phyloP scores from a whole-genome alignment of 1,284 basidiomycete genomes.

The Ceratobasidium sp. region DNA sequence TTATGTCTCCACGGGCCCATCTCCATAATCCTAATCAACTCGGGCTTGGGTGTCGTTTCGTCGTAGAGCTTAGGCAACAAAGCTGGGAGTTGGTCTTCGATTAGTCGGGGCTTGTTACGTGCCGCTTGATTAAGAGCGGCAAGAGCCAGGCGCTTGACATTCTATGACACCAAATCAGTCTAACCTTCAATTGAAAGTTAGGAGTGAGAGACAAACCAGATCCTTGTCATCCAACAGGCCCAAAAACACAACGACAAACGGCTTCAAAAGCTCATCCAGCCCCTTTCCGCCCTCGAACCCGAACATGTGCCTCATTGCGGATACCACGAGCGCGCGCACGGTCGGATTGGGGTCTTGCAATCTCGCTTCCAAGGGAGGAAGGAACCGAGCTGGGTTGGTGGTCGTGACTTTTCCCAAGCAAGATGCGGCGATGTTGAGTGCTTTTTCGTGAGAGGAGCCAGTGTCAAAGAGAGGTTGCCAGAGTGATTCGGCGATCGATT shows the following conservation, averaged over 20 bases:
- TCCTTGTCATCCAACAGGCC: slow-evolving; percentile 84
- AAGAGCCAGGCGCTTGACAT: slow-evolving; percentile 82
- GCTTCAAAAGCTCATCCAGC: slow-evolving; percentile 87
- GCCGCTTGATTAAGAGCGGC: slow-evolving; percentile 92
- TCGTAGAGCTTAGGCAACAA: slow-evolving; percentile 85
- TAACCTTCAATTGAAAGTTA: slow-evolving; percentile 16
- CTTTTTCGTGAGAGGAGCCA: slow-evolving; percentile 84
- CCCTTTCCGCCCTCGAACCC: slow-evolving; percentile 66
- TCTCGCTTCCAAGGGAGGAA: slow-evolving; percentile 87
- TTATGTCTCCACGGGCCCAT: slow-evolving; percentile 99
- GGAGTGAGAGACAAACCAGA: slow-evolving; percentile 61
- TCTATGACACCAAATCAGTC: slow-evolving; percentile 55
- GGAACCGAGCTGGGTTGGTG: slow-evolving; percentile 83
- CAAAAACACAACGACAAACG: slow-evolving; percentile 87
- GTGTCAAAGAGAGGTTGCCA: slow-evolving; percentile 91
- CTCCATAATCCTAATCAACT: slow-evolving; percentile 87
- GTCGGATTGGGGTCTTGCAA: slow-evolving; percentile 70
- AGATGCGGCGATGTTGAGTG: slow-evolving; percentile 92
- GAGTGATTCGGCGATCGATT: slow-evolving; percentile 80
- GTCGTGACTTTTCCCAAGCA: slow-evolving; percentile 95
- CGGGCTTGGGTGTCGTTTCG: slow-evolving; percentile 79
- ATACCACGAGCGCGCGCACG: slow-evolving; percentile 86
- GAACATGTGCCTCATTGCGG: slow-evolving; percentile 94
- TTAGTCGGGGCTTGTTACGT: slow-evolving; percentile 89
- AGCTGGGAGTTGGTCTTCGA: slow-evolving; percentile 78